Percentiles rank a stretch among this genome's conserved stretches.
Conservation (phyloP, 78 protist genomes). For the Chrysochromulina tobinii region DNA sequence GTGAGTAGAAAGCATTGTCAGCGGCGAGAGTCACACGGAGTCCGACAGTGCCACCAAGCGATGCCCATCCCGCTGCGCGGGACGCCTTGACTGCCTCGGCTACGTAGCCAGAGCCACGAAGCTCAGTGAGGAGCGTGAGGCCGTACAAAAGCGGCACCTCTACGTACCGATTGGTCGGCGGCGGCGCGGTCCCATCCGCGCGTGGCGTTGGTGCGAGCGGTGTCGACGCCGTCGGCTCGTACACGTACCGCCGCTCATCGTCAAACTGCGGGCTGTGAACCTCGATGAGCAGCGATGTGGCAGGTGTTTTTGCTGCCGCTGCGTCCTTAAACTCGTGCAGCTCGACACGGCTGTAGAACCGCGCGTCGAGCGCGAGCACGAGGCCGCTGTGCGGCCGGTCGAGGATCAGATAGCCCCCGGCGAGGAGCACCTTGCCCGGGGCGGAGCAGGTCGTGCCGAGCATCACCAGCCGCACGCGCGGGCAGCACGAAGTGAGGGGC, state of each 20-base stretch:
- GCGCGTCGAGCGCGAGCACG: constrained; percentile 56
- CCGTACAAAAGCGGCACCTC: not conserved
- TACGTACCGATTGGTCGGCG: constrained; percentile 10
- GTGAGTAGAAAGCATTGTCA: constrained; percentile 81
- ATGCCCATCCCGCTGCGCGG: not conserved
- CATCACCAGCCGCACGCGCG: too few species aligned
- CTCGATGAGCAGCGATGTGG: not conserved
- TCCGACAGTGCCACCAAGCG: not conserved
- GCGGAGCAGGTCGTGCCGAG: constrained; percentile 4
- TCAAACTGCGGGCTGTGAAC: constrained; percentile 3
- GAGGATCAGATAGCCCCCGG: constrained; percentile 85
- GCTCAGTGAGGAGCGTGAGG: not conserved
- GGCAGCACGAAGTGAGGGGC: too few species aligned
- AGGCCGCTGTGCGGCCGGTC: constrained; percentile 70
- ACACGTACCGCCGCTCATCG: not conserved
- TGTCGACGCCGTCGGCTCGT: not conserved
- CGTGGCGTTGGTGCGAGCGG: too few species aligned
- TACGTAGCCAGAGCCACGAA: not conserved
- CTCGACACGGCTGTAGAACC: constrained; percentile 53
- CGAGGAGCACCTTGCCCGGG: constrained; percentile 84
- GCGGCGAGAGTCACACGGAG: constrained; percentile 58
- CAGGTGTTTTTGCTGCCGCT: too few species aligned
- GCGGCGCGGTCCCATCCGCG: not conserved
- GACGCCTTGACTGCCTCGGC: not conserved
- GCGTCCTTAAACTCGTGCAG: too few species aligned